phyloP scores from a whole-genome alignment of 805 yeast species.

The Saccharomyces mikatae region DNA sequence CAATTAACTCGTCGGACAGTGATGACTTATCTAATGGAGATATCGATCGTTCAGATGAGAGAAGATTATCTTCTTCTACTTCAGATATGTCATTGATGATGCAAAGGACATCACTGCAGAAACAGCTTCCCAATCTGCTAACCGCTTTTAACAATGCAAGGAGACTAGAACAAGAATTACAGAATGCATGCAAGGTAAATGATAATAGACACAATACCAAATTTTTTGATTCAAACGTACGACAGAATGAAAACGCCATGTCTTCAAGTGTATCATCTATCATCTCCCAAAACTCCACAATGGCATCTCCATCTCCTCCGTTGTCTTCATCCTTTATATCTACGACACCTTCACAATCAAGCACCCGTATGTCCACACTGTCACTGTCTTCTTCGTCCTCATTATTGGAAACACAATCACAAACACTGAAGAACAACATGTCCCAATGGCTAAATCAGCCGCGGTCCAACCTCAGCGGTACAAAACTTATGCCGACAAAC shows the following conservation, averaged over 20 bases:
- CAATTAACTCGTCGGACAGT: neutral
- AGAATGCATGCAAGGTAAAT: slow-evolving; percentile 1
- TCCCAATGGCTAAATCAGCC: neutral
- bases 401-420: slow-evolving; percentile 1
- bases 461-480: neutral
- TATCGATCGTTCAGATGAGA: neutral
- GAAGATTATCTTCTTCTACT: slow-evolving; percentile 22
- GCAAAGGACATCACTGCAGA: slow-evolving; percentile 48
- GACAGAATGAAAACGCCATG: neutral
- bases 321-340: neutral
- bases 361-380: neutral
- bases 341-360: neutral
- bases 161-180: slow-evolving; percentile 46
- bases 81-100: slow-evolving; percentile 33
- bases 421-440: slow-evolving; percentile 6
- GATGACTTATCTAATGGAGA: neutral
- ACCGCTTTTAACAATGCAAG: slow-evolving; percentile 60
- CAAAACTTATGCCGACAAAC: neutral
- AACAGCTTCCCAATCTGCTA: slow-evolving; percentile 59
- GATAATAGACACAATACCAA: neutral
- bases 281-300: neutral
- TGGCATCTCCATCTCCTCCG: neutral
- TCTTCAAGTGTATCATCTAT: neutral
- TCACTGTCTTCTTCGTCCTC: neutral
- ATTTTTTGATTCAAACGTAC: neutral